Evolutionary conservation across 257 asterid genomes (phyloP), one percentile per base, ranked within the genome.

Genomic region (Phtheirospermum japonicum): DNA sequence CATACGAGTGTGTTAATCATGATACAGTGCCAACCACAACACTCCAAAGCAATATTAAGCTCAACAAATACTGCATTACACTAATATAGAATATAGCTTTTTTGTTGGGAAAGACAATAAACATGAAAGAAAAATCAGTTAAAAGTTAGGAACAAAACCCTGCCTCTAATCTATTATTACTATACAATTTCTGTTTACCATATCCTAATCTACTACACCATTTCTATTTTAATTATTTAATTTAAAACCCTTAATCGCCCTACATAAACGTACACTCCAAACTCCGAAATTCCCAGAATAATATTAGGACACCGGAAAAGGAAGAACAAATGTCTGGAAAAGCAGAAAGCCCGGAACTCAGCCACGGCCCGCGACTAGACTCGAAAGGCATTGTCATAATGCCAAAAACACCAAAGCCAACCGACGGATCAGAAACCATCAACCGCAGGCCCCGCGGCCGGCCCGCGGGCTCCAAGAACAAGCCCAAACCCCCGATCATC

Each of bases 401-500:
- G 57, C 39, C 3, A 8, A 40, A 40, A 2, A 4, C 53, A 9
- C 74, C 73, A 6, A 79, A 79, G 17, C 73, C 60, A 2, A 20
- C 61, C 68, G 32, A 69, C 52, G 26, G 73, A 7, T 9, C 32
- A 0, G 84, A 77, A 31, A 37, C 77, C 13, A 36, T 36, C 2
- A 28, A 26, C 4, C 84, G 95, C 37, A 63, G 95, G 53, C 88
- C 91, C 6, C 95, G 98, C 9, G 98, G 98, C 60, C 58, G 98
- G 40, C 98, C 98, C 4, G 80, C 95, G 0, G 98, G 98, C 12
- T 90, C 98, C 28, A 91, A 91, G 70, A 91, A 91, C 88, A 91
- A 88, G 73, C 98, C 98, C 4, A 91, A 91, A 62, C 92, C 98
- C 14, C 98, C 98, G 4, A 84, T 91, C 68, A 83, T 91, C 65